phyloP scores from a whole-genome alignment of 2,329 filamentous ascomycete genomes.

The Penicillium sp. region DNA sequence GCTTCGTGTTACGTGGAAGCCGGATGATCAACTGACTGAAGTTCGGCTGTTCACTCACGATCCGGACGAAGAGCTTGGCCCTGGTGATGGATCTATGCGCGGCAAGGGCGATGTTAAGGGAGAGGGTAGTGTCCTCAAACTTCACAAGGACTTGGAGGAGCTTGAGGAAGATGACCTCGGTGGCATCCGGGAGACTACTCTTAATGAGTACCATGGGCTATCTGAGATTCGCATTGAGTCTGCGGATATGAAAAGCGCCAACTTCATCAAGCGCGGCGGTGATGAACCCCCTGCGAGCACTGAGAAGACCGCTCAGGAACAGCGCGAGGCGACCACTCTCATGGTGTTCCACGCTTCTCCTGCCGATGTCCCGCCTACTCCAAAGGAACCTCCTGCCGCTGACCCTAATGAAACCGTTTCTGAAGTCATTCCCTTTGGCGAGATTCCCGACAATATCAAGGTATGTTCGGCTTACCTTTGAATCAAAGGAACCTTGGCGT shows the following conservation, averaged over 20 bases:
- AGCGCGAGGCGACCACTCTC: conserved; percentile 54
- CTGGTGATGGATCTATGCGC: conserved; percentile 63
- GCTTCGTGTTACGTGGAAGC: conserved; percentile 66
- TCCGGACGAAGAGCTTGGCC: conserved; percentile 66
- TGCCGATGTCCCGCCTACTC: conserved; percentile 53
- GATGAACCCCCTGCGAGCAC: conserved; percentile 46
- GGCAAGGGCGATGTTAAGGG: conserved; percentile 66
- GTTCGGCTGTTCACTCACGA: conserved; percentile 67
- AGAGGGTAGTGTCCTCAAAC: conserved; percentile 58
- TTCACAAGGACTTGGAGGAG: conserved; percentile 61
- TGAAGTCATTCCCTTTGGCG: conserved; percentile 51
- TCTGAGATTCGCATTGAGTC: conserved; percentile 48
- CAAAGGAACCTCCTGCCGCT: conserved; percentile 53
- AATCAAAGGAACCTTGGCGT: neutral
- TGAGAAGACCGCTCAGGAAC: conserved; percentile 53
- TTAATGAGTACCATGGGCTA: conserved; percentile 42
- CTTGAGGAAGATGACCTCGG: conserved; percentile 66
- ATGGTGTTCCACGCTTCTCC: conserved; percentile 56
- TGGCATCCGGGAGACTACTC: conserved; percentile 49
- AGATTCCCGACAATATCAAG: conserved; percentile 49
- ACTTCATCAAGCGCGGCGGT: conserved; percentile 53
- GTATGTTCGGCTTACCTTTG: conserved; percentile 34
- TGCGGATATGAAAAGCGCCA: conserved; percentile 40
- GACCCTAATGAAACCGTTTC: conserved; percentile 44
- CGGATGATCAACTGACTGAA: conserved; percentile 62